A percentile compares a stretch with the other conserved stretches of the same genome.
These are phyloP conservation scores for Candida sanyaensis DNA, from an alignment of 1,139 yeast genomes.

Conservation along the genomic window DNA sequence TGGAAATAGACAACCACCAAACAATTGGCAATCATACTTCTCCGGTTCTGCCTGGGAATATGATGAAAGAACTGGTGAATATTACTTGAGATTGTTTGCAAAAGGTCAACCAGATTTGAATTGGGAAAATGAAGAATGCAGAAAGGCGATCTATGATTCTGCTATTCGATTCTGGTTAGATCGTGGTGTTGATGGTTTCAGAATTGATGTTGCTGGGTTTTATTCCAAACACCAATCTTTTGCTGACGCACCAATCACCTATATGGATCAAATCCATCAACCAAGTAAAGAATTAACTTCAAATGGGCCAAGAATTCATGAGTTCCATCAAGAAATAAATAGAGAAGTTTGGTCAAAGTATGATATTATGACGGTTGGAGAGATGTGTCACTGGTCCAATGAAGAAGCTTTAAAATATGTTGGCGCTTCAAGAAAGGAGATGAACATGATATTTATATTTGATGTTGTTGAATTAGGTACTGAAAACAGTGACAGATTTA, in stretches of 20 bases:
- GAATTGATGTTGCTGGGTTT: constrained; percentile 57
- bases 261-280: constrained; percentile 44
- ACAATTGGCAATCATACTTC: constrained; percentile 56
- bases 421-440: constrained; percentile 49
- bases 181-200: constrained; percentile 58
- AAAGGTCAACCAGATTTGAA: constrained; percentile 57
- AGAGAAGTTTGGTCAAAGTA: constrained; percentile 45
- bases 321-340: constrained; percentile 57
- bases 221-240: constrained; percentile 51
- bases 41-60: constrained; percentile 59
- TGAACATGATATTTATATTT: constrained; percentile 55
- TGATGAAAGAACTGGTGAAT: constrained; percentile 54
- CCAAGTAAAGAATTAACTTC: constrained; percentile 31
- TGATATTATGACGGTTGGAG: constrained; percentile 61
- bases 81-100: constrained; percentile 55
- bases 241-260: constrained; percentile 50
- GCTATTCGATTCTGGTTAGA: constrained; percentile 57
- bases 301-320: constrained; percentile 58
- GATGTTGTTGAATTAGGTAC: constrained; percentile 49
- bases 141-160: constrained; percentile 51
- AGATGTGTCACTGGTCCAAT: constrained; percentile 45
- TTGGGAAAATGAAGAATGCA: constrained; percentile 56
- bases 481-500: constrained; percentile 33
- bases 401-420: constrained; percentile 49
- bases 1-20: constrained; percentile 55